Evolutionary conservation across 2,329 filamentous ascomycete genomes (phyloP).

Genomic region (Cercospora citrullina): DNA sequence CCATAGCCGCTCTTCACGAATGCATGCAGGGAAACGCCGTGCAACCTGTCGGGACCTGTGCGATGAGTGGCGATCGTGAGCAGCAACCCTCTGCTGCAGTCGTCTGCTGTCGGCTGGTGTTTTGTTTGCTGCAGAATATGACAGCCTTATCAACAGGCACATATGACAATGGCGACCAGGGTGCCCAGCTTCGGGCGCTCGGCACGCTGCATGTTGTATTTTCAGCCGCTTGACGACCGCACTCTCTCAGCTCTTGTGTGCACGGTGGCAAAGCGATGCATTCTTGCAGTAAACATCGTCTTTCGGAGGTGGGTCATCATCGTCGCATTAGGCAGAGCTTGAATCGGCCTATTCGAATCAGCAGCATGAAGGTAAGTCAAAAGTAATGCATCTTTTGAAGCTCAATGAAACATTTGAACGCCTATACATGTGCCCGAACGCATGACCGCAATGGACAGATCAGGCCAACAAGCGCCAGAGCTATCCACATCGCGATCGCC

Average conservation of each 20-base stretch:
- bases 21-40: conserved; percentile 6
- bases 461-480: conserved; percentile 13
- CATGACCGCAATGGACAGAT: conserved; percentile 7
- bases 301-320: neutral
- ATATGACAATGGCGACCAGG: neutral
- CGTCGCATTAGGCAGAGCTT: neutral
- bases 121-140: neutral
- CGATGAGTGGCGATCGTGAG: neutral
- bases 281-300: neutral
- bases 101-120: neutral
- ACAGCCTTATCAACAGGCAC: neutral
- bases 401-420: conserved; percentile 15
- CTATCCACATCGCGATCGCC: conserved; percentile 14
- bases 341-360: neutral
- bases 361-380: neutral
- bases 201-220: neutral
- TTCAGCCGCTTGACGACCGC: neutral
- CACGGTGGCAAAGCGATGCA: neutral
- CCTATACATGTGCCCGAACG: conserved; percentile 13
- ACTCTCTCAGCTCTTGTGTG: conserved; percentile 10
- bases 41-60: neutral
- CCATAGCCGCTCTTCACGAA: conserved; percentile 6
- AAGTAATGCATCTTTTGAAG: conserved; percentile 7
- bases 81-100: neutral
- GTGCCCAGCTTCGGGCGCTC: neutral